Evolutionary conservation across 1,139 yeast genomes (phyloP).

Genomic region (Zygosaccharomyces pseudobailii): DNA sequence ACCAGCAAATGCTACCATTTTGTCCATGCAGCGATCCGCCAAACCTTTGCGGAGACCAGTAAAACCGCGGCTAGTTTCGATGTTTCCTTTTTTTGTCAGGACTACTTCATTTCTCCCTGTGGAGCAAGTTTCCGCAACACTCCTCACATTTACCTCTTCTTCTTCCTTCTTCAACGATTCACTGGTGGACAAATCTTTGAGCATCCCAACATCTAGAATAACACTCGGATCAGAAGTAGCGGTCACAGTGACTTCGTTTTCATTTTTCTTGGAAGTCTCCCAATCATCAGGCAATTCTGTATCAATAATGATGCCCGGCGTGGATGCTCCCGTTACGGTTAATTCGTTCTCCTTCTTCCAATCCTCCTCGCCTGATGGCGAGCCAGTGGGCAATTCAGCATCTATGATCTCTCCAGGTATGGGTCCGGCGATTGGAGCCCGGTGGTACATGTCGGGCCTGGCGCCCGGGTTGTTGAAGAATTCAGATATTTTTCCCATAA

Average conservation of each 20-base stretch:
- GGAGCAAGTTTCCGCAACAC: too few species aligned
- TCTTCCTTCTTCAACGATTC: too few species aligned
- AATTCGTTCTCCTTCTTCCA: too few species aligned
- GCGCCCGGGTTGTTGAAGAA: constrained; percentile 24
- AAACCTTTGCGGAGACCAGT: constrained; percentile 25
- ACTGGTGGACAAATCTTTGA: too few species aligned
- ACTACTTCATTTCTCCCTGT: constrained; percentile 6
- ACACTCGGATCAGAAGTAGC: too few species aligned
- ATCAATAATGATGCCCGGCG: too few species aligned
- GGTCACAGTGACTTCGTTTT: not conserved
- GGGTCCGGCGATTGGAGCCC: constrained; percentile 16
- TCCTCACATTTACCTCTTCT: too few species aligned
- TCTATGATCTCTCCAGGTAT: not conserved
- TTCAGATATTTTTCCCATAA: constrained; percentile 16
- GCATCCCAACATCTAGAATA: too few species aligned
- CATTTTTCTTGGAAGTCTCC: not conserved
- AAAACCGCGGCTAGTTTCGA: constrained; percentile 22
- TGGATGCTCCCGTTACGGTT: too few species aligned
- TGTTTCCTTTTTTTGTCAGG: constrained; percentile 12
- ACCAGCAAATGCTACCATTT: constrained; percentile 31
- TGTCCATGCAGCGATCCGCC: constrained; percentile 23
- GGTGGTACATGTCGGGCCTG: constrained; percentile 19
- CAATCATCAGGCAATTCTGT: too few species aligned
- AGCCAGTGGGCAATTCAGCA: not conserved
- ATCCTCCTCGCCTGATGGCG: constrained; percentile 1